These are phyloP conservation scores for Saccharomycopsis sp. DNA, from an alignment of 805 yeast genomes.

Conservation along the genomic window DNA sequence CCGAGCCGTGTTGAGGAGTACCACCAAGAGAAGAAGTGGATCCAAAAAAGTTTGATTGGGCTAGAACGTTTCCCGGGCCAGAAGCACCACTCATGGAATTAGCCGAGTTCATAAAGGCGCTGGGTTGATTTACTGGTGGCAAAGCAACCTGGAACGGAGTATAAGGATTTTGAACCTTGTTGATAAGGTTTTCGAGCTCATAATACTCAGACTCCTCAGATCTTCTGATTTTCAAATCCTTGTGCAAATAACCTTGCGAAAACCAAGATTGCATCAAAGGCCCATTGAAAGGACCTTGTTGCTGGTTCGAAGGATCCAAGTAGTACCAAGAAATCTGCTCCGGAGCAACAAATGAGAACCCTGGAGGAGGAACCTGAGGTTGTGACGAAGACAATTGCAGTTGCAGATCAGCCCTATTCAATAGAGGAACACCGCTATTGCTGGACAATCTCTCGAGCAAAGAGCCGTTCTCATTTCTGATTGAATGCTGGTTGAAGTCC, in stretches of 20 bases:
- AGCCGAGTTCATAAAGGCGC: slow-evolving; percentile 1
- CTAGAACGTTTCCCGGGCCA: background rate
- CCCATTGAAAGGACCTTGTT: slow-evolving; percentile 79
- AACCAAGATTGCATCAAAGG: slow-evolving; percentile 74
- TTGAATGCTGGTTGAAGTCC: background rate
- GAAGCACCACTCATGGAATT: background rate
- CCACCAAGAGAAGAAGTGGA: background rate
- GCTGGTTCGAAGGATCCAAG: slow-evolving; percentile 56
- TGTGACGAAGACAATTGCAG: slow-evolving; percentile 8
- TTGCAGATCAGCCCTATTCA: slow-evolving; percentile 4
- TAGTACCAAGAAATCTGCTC: slow-evolving; percentile 57
- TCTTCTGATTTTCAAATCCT: slow-evolving; percentile 48
- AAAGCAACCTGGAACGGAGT: slow-evolving; percentile 58
- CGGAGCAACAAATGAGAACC: slow-evolving; percentile 28
- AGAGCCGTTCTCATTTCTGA: slow-evolving; percentile 1
- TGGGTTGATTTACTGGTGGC: slow-evolving; percentile 22
- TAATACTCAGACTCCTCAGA: too few species aligned
- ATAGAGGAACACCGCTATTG: background rate
- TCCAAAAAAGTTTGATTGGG: background rate
- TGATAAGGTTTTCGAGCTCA: slow-evolving; percentile 46
- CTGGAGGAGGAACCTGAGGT: slow-evolving; percentile 9
- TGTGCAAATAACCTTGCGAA: slow-evolving; percentile 46
- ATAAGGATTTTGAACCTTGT: slow-evolving; percentile 37
- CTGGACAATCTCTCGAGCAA: slow-evolving; percentile 10
- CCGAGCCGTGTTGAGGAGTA: background rate